These are phyloP conservation scores for Metrosideros polymorpha DNA, from an alignment of 441 rosid species.

Conservation along the genomic window DNA sequence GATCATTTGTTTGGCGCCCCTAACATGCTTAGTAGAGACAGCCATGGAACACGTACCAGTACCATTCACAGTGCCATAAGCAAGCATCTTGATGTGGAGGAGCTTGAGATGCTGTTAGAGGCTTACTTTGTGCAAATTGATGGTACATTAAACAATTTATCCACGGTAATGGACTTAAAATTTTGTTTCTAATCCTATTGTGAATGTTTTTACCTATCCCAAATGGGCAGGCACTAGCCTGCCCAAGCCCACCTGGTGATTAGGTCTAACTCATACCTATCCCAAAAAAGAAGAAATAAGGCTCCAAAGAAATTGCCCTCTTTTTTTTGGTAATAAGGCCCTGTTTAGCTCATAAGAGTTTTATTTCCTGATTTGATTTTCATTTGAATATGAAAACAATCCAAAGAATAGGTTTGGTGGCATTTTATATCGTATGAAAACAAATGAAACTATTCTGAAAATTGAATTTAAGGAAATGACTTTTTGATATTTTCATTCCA, in stretches of 20 bases:
- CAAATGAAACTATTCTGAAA: neutral
- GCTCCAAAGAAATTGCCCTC: neutral
- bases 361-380: neutral
- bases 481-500: neutral
- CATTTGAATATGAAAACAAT: neutral
- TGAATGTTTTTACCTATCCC: neutral
- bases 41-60: constrained; percentile 51
- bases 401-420: neutral
- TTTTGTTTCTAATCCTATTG: neutral
- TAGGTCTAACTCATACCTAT: neutral
- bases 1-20: constrained; percentile 35
- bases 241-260: neutral
- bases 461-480: neutral
- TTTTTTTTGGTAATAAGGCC: neutral
- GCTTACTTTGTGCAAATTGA: constrained; percentile 86
- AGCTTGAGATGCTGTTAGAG: constrained; percentile 91
- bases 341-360: neutral
- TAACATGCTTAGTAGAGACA: constrained; percentile 30
- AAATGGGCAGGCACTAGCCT: neutral
- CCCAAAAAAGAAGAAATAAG: neutral
- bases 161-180: constrained; percentile 38
- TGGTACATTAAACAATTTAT: constrained; percentile 74
- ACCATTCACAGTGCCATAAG: constrained; percentile 46
- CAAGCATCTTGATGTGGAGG: constrained; percentile 61
- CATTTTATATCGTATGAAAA: neutral